Percentiles rank a stretch among this genome's conserved stretches.
Conservation (phyloP, 345 rosid species). For the Trapa incisa region DNA sequence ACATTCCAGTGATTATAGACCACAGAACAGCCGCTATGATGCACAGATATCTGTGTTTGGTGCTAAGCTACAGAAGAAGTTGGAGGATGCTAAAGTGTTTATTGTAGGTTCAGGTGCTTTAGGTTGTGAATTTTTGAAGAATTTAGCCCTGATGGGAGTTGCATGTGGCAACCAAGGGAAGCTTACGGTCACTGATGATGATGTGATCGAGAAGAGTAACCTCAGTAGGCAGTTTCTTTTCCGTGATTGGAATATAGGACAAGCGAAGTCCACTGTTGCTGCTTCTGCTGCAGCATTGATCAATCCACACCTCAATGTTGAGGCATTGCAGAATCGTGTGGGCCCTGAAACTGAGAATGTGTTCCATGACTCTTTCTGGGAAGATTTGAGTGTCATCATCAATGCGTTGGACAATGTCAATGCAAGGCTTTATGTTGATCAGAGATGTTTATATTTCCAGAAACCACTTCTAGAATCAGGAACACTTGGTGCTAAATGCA, state of each 20-base stretch:
- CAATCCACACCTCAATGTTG: conserved; percentile 62
- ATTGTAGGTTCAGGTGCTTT: conserved; percentile 95
- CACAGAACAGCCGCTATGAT: conserved; percentile 76
- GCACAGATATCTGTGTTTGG: conserved; percentile 99
- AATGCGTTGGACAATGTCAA: conserved; percentile 95
- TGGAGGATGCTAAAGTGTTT: conserved; percentile 76
- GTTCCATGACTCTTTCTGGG: conserved; percentile 86
- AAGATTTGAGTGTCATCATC: conserved; percentile 62
- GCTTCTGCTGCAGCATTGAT: conserved; percentile 81
- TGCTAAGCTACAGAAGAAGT: conserved; percentile 77
- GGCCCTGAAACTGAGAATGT: conserved; percentile 88
- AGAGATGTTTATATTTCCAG: conserved; percentile 94
- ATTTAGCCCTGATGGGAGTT: conserved; percentile 92
- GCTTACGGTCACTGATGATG: conserved; percentile 94
- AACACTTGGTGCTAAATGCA: conserved; percentile 96
- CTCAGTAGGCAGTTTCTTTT: conserved; percentile 96
- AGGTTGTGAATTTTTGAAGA: conserved; percentile 95
- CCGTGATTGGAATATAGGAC: conserved; percentile 99
- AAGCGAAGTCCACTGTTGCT: conserved; percentile 97
- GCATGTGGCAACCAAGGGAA: conserved; percentile 75
- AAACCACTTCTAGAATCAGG: conserved; percentile 99
- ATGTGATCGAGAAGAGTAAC: conserved; percentile 97
- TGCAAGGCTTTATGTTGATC: conserved; percentile 95
- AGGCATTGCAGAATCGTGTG: conserved; percentile 91
- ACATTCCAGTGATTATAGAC: conserved; percentile 55